Conservation (phyloP, 2,329 filamentous ascomycete species). For the Clonostachys chloroleuca region DNA sequence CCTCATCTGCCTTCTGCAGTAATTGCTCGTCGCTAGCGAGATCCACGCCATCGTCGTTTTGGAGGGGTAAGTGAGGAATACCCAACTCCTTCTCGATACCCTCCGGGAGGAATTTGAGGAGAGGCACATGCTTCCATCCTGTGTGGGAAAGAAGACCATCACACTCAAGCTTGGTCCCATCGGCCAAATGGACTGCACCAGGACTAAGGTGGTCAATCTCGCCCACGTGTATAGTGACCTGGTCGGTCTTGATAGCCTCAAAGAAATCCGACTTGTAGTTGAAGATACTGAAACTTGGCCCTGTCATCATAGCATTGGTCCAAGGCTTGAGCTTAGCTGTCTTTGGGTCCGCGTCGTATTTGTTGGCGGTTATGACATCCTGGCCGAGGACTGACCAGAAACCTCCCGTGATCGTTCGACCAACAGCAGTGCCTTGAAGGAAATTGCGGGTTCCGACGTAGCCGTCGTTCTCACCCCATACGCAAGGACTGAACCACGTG, state of each 20-base stretch:
- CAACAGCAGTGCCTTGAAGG: conserved; percentile 44
- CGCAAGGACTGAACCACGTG: conserved; percentile 60
- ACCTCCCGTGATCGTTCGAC: conserved; percentile 35
- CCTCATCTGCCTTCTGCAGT: conserved; percentile 7
- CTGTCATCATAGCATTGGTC: conserved; percentile 38
- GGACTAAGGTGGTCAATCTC: conserved; percentile 35
- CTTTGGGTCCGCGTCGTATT: conserved; percentile 36
- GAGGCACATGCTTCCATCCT: conserved; percentile 42
- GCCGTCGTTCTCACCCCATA: conserved; percentile 55
- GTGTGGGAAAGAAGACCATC: conserved; percentile 47
- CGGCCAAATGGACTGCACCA: conserved; percentile 30
- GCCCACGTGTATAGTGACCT: conserved; percentile 39
- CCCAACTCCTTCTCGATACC: conserved; percentile 5
- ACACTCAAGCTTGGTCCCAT: conserved; percentile 27
- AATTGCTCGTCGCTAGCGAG: conserved; percentile 1
- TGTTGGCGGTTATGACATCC: conserved; percentile 40
- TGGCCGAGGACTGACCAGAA: conserved; percentile 45
- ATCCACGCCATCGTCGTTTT: conserved; percentile 3
- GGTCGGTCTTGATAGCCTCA: conserved; percentile 37
- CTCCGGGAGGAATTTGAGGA: conserved; percentile 31
- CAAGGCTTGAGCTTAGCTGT: conserved; percentile 29
- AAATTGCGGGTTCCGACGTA: conserved; percentile 39
- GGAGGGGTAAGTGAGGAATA: too few relatives aligned
- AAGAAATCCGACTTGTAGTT: conserved; percentile 48
- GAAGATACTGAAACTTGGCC: conserved; percentile 44